Evolutionary conservation across 805 yeast species (phyloP).

Genomic region (Yarrowia sp.): DNA sequence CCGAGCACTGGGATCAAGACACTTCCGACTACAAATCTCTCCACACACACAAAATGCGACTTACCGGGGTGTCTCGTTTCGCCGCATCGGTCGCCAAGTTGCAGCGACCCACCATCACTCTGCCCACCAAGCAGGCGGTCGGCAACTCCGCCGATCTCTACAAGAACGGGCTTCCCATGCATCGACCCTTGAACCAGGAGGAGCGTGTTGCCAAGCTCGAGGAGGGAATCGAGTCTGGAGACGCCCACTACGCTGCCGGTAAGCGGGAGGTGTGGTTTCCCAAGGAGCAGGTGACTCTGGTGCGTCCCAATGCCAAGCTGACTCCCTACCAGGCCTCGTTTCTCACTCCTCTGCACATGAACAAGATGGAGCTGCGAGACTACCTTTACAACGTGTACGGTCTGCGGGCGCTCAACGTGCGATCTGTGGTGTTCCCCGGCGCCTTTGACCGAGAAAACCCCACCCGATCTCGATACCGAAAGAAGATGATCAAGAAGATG

Average conservation of each 20-base stretch:
- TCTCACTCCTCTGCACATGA: conserved; percentile 90
- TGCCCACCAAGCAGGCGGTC: conserved; percentile 25
- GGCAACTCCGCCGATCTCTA: neutral
- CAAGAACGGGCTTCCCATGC: conserved; percentile 29
- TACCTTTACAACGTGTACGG: conserved; percentile 91
- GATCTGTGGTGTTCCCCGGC: conserved; percentile 83
- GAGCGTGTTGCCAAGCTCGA: conserved; percentile 24
- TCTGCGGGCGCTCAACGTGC: conserved; percentile 83
- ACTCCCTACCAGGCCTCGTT: conserved; percentile 98
- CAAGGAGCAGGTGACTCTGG: conserved; percentile 75
- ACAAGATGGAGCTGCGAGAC: conserved; percentile 93
- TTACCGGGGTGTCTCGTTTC: conserved; percentile 38
- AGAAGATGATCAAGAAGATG: conserved; percentile 90
- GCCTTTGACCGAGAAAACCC: conserved; percentile 66
- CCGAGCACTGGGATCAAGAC: neutral
- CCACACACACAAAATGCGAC: conserved; percentile 22
- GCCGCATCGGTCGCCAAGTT: conserved; percentile 26
- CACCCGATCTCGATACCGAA: conserved; percentile 71
- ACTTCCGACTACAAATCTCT: neutral
- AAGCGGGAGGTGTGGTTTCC: conserved; percentile 81
- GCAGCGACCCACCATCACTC: conserved; percentile 30
- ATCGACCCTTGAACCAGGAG: conserved; percentile 28
- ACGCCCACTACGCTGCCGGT: conserved; percentile 82
- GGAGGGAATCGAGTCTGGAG: conserved; percentile 27
- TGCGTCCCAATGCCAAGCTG: conserved; percentile 94